Base-by-base conservation (phyloP, 768 basidiomycete species). In the Pulveroboletus ravenelii region DNA sequence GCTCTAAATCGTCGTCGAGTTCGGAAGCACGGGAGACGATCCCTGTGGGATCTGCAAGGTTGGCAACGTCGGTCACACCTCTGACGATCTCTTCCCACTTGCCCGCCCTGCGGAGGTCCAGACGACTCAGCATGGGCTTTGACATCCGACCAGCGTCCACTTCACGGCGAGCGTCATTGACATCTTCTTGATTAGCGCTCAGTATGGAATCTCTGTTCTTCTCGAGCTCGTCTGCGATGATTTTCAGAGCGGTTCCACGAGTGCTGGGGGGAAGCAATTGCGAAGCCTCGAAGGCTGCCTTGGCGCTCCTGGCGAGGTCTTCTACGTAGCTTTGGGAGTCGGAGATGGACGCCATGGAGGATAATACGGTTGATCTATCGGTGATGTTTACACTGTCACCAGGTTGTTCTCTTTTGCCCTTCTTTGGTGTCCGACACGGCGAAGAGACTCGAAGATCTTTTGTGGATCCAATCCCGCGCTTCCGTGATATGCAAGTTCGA, bases 81-180 rank as follows among this genome's bases (percentile, higher is more conserved):
- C 90, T 82, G 6, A 97, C 75, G 91, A 98, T 95, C 0, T 89
- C 81, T 25, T 89, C 85, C 89, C 92, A 98, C 70, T 98, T 99
- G 62, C 90, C 91, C 31, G 80, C 79, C 50, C 74, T 80, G 61
- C 70, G 72, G 48, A 91, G 78, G 64, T 96, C 92, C 23, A 99
- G 75, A 17, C 96, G 82, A 41, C 87, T 89, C n/a, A 94, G 70
- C 46, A 98, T 71, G 6, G 94, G 81, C 3, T 75, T 74, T 0
- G 93, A 87, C 77, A 99, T 90, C 13, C 81, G 82, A 1, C 93
- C 94, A 0, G 86, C 80, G 35, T 83, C 81, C 3, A 93, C 92
- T 52, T 93, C 88, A 10, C 64, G 68, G 65, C 81, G 76, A 3
- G 93, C 93, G 41, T 87, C 85, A 84, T 82, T 71, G 65, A 97